These are phyloP conservation scores for Aspergillus panamensis DNA, from an alignment of 495 filamentous ascomycete genomes.

Conservation along the genomic window DNA sequence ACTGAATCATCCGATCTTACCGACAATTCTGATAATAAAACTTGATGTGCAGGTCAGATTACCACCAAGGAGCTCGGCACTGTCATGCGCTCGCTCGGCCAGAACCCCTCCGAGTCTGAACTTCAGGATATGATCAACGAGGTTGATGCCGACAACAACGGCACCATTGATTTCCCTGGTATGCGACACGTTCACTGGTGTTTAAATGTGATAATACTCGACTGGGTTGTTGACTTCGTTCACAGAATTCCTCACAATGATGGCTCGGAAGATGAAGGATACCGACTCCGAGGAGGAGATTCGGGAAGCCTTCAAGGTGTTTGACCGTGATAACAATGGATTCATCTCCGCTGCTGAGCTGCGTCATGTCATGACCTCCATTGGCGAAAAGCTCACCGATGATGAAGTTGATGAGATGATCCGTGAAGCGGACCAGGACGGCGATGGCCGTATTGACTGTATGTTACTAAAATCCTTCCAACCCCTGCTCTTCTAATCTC, in stretches of 20 bases:
- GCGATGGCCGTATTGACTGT: slow-evolving; percentile 98
- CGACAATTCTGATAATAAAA: slow-evolving; percentile 3
- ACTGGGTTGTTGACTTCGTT: slow-evolving; percentile 15
- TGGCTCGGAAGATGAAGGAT: slow-evolving; percentile 99
- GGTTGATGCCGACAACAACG: slow-evolving; percentile 99
- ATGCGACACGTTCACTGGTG: slow-evolving; percentile 26
- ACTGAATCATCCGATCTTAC: not conserved
- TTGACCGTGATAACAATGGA: slow-evolving; percentile 98
- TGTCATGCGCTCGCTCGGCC: slow-evolving; percentile 98
- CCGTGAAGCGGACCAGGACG: slow-evolving; percentile 97
- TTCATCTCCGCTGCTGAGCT: slow-evolving; percentile 98
- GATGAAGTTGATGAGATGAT: slow-evolving; percentile 99
- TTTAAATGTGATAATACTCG: not conserved
- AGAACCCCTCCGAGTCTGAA: slow-evolving; percentile 98
- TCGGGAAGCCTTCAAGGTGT: slow-evolving; percentile 92
- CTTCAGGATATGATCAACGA: slow-evolving; percentile 99
- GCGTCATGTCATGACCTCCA: slow-evolving; percentile 98
- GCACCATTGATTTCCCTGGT: slow-evolving; percentile 99
- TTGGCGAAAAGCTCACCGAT: slow-evolving; percentile 98
- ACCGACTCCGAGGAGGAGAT: slow-evolving; percentile 99
- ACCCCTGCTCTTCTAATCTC: not conserved
- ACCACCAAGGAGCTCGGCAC: slow-evolving; percentile 99
- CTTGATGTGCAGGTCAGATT: slow-evolving; percentile 73
- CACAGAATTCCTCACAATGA: slow-evolving; percentile 97
- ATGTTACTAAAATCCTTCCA: slow-evolving; percentile 18